Conservation (phyloP, 2,329 filamentous ascomycete species). For the Scytalidium lignicola region DNA sequence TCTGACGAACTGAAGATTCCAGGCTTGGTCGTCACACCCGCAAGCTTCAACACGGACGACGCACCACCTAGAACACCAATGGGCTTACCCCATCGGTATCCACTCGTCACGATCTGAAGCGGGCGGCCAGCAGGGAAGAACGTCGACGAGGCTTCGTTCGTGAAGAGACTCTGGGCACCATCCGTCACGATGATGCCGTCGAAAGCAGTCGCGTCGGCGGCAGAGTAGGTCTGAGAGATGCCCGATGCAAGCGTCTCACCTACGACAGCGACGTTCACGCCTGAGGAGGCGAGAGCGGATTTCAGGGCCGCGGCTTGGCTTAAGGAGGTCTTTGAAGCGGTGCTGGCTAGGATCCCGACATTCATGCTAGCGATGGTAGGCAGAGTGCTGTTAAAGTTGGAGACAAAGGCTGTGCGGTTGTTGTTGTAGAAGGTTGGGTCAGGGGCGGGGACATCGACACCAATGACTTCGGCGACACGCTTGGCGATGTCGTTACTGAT, state of each 20-base stretch:
- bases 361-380: conserved; percentile 57
- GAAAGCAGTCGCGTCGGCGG: conserved; percentile 56
- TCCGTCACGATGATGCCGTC: conserved; percentile 58
- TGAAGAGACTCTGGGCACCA: conserved; percentile 50
- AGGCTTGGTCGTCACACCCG: conserved; percentile 33
- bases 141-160: conserved; percentile 36
- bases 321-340: conserved; percentile 36
- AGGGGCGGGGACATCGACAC: conserved; percentile 50
- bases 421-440: conserved; percentile 63
- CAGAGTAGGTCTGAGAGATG: conserved; percentile 60
- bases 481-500: conserved; percentile 62
- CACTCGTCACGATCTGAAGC: conserved; percentile 55
- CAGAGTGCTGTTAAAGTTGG: conserved; percentile 53
- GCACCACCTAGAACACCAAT: conserved; percentile 52
- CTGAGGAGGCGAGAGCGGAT: conserved; percentile 40
- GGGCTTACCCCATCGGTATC: conserved; percentile 66
- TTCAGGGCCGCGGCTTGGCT: conserved; percentile 45
- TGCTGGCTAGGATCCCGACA: conserved; percentile 56
- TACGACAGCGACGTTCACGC: conserved; percentile 54
- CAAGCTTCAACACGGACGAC: conserved; percentile 15
- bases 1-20: conserved; percentile 36
- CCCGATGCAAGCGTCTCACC: conserved; percentile 50
- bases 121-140: conserved; percentile 62
- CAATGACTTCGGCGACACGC: conserved; percentile 59
- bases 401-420: conserved; percentile 58